Evolutionary conservation across 192 early-diverging fungal species (phyloP).

Genomic region (Linderina pennispora): DNA sequence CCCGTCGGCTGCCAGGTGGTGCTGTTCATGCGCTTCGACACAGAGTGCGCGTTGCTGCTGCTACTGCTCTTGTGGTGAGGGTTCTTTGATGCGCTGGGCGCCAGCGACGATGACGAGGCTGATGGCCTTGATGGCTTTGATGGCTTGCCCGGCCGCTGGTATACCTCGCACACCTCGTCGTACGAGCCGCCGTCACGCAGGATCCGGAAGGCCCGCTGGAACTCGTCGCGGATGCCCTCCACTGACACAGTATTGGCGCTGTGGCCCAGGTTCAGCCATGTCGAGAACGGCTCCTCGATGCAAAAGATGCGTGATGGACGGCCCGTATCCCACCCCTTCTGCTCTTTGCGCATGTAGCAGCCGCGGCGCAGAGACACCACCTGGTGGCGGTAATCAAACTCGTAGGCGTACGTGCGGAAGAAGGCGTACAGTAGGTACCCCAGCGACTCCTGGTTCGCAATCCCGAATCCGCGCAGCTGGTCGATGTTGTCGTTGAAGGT

Average conservation of each 20-base stretch:
- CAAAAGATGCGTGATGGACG: slow-evolving; percentile 66
- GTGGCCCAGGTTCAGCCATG: slow-evolving; percentile 83
- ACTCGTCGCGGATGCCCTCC: slow-evolving; percentile 74
- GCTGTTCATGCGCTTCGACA: no score
- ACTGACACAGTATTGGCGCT: slow-evolving; percentile 76
- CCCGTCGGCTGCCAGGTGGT: no score
- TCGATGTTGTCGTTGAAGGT: slow-evolving; percentile 72
- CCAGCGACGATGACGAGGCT: no score
- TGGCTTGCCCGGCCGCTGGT: slow-evolving; percentile 37
- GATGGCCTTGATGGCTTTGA: no score
- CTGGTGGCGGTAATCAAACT: slow-evolving; percentile 77
- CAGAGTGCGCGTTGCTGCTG: background rate
- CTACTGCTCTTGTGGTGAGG: background rate
- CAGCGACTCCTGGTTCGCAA: slow-evolving; percentile 66
- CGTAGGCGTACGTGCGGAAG: slow-evolving; percentile 73
- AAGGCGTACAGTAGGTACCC: slow-evolving; percentile 80
- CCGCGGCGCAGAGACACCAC: slow-evolving; percentile 83
- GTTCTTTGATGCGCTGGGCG: background rate
- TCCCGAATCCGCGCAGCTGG: slow-evolving; percentile 58
- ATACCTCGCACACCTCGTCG: slow-evolving; percentile 34
- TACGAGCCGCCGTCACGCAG: slow-evolving; percentile 48
- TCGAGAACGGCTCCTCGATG: slow-evolving; percentile 91
- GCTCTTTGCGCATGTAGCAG: slow-evolving; percentile 65
- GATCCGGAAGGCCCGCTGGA: slow-evolving; percentile 61
- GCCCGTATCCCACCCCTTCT: slow-evolving; percentile 82